Evolutionary conservation across 2,329 filamentous ascomycete genomes (phyloP), one percentile per base, ranked within the genome.

Genomic region (Botrytis elliptica): DNA sequence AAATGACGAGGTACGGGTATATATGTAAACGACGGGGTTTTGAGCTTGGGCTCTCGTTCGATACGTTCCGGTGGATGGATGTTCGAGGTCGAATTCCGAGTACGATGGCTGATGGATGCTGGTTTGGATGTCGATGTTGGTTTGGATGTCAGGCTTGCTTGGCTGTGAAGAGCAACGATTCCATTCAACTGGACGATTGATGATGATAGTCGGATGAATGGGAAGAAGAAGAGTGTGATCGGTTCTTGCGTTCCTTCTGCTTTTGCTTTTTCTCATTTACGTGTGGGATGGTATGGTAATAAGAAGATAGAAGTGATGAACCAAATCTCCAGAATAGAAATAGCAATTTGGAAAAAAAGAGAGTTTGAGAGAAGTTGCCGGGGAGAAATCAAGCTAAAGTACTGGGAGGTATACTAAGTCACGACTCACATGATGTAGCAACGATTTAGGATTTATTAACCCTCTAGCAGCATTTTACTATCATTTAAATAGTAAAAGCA

Each of bases 351-450:
- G 40, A 52, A 22, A 42, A 44, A 64, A 29, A 44, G 49, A 68
- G 9, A 57, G 52, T 57, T 57, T 57, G n/a, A 57, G n/a, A 29
- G 65, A 69, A 69, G 66, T 42, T 69, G 49, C 52, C 49, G 66
- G 64, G 66, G 66, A 57, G 49, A 68, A 57, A 67, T 42, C 10
- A n/a, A 59, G 38, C 66, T 69, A 57, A 68, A 57, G 29, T 69
- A 69, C 52, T 57, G 52, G 36, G 4, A 40, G 38, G 38, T 62
- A n/a, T 62, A 40, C 52, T 57, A 57, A 57, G 52, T 57, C 52
- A 57, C 25, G 46, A 25, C 42, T 52, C 42, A 52, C 44, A 66
- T 52, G 64, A 66, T 66, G 25, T 52, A 66, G 64, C 6, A 25
- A 18, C 52, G 52, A 55, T 55, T 55, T 55, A 55, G 52, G 8